Evolutionary conservation across 129 eudicot genomes (phyloP).

Genomic region (Pittosporum tobira): DNA sequence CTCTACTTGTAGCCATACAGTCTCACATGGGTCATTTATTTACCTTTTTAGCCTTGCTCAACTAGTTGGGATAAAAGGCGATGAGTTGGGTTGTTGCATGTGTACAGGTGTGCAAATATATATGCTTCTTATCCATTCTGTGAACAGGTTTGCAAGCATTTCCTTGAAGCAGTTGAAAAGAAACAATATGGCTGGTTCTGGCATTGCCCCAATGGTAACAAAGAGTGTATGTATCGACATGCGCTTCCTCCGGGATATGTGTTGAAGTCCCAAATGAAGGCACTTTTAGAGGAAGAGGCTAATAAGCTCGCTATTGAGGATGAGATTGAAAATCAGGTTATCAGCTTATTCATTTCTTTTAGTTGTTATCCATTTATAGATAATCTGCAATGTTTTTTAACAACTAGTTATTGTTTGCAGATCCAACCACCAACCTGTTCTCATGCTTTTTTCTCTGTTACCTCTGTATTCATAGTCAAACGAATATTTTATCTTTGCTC

Average conservation of each 20-base stretch:
- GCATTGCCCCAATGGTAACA: constrained; percentile 18
- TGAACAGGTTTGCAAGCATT: constrained; percentile 56
- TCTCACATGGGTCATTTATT: too few species aligned
- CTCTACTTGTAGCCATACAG: too few species aligned
- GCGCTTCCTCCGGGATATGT: constrained; percentile 20
- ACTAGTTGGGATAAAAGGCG: too few species aligned
- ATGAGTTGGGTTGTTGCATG: too few species aligned
- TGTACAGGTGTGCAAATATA: too few species aligned
- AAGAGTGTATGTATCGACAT: constrained; percentile 16
- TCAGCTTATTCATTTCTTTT: background rate
- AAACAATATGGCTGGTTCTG: constrained; percentile 21
- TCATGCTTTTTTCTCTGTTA: background rate
- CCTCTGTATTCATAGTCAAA: background rate
- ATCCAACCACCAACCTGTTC: background rate
- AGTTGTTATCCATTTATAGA: background rate
- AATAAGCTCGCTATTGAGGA: constrained; percentile 56
- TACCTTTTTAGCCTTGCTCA: too few species aligned
- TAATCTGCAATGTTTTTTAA: background rate
- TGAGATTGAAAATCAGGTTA: constrained; percentile 53
- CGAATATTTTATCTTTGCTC: background rate
- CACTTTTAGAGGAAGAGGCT: constrained; percentile 58
- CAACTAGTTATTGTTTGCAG: background rate
- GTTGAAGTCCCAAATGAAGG: constrained; percentile 62
- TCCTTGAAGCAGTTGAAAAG: constrained; percentile 28
- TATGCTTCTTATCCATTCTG: background rate